Percentiles rank a stretch among this genome's conserved stretches.
These are phyloP conservation scores for Lodderomyces pseudojiufengensis DNA, from an alignment of 1,139 yeast species.

Conservation along the genomic window DNA sequence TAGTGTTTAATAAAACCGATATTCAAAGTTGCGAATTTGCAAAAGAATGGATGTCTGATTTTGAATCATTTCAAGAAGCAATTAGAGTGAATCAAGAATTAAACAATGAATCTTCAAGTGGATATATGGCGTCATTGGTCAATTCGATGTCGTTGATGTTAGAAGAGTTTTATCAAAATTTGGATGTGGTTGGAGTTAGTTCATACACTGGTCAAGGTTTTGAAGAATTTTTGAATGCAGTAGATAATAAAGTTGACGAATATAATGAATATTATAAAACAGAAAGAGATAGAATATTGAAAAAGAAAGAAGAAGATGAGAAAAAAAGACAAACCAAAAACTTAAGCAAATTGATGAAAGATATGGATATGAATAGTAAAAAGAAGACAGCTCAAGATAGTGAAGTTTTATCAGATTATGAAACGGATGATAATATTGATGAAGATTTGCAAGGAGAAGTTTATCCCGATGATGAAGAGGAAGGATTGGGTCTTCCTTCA, in stretches of 20 bases:
- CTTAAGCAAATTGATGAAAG: constrained; percentile 72
- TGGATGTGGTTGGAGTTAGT: constrained; percentile 89
- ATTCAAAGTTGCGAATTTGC: constrained; percentile 82
- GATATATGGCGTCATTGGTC: constrained; percentile 91
- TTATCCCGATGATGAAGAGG: constrained; percentile 60
- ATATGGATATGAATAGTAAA: constrained; percentile 56
- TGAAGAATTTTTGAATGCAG: constrained; percentile 80
- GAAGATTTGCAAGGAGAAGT: constrained; percentile 62
- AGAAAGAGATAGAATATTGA: constrained; percentile 79
- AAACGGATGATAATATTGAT: constrained; percentile 34
- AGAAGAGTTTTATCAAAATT: constrained; percentile 91
- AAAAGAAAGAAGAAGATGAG: constrained; percentile 75
- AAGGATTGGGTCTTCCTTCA: constrained; percentile 25
- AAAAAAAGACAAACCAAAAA: constrained; percentile 69
- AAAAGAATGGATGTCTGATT: constrained; percentile 96
- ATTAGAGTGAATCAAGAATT: constrained; percentile 58
- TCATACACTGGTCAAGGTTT: constrained; percentile 92
- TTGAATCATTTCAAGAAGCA: constrained; percentile 85
- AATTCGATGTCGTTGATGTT: constrained; percentile 94
- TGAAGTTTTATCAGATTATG: constrained; percentile 71
- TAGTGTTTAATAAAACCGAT: constrained; percentile 95
- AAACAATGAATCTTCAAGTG: constrained; percentile 71
- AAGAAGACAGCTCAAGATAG: constrained; percentile 31
- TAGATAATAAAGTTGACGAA: constrained; percentile 84
- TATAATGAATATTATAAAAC: constrained; percentile 78